phyloP scores from a whole-genome alignment of 148 eudicot species.

The Cornus kousa region DNA sequence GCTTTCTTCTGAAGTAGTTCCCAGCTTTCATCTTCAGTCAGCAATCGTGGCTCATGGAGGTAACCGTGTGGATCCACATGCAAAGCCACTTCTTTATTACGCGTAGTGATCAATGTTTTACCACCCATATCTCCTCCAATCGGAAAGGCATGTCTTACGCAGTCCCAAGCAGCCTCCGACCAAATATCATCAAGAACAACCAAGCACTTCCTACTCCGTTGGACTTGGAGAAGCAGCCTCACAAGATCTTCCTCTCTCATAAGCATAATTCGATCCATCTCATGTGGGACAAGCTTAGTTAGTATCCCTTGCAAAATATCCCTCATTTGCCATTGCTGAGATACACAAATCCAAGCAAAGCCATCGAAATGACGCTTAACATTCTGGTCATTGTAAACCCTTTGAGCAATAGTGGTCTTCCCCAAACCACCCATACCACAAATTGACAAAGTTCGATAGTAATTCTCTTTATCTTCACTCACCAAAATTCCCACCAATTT shows the following conservation, averaged over 20 bases:
- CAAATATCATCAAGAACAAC: conserved; percentile 24
- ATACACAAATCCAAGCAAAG: conserved; percentile 25
- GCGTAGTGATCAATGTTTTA: conserved; percentile 15
- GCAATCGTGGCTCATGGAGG: conserved; percentile 6
- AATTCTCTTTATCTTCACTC: neutral
- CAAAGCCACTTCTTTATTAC: conserved; percentile 3
- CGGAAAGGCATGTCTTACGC: conserved; percentile 14
- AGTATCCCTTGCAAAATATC: conserved; percentile 16
- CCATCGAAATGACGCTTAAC: conserved; percentile 9
- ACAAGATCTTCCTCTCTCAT: conserved; percentile 19
- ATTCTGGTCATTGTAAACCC: conserved; percentile 7
- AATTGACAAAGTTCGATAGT: conserved; percentile 5
- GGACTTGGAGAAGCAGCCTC: neutral
- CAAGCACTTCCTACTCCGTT: conserved; percentile 10
- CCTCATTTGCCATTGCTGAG: conserved; percentile 18
- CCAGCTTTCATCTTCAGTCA: conserved; percentile 12
- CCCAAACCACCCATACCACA: conserved; percentile 23
- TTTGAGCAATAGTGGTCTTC: conserved; percentile 17
- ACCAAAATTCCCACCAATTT: conserved; percentile 18
- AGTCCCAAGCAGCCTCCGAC: conserved; percentile 10
- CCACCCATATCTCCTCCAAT: neutral
- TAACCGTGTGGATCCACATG: neutral
- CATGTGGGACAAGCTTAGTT: conserved; percentile 11
- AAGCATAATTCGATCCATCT: neutral
- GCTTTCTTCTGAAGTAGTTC: conserved; percentile 13